phyloP scores from a whole-genome alignment of 1,139 yeast genomes.

The Trichomonascaceae sp. region DNA sequence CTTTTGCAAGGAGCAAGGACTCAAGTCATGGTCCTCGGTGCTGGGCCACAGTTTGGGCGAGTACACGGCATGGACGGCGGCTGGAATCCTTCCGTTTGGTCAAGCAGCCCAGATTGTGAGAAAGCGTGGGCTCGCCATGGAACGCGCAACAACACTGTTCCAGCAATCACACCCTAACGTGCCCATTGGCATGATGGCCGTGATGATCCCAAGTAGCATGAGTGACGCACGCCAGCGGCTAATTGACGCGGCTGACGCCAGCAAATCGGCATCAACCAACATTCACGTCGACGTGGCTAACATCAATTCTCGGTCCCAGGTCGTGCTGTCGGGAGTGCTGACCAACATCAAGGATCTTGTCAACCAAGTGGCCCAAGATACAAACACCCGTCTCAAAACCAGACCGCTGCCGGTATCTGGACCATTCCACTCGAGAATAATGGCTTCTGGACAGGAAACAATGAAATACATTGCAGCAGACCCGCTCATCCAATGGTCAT shows the following conservation, averaged over 20 bases:
- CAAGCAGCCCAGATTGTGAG: constrained; percentile 38
- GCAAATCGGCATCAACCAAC: neutral
- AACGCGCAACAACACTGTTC: constrained; percentile 16
- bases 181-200: constrained; percentile 5
- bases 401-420: constrained; percentile 34
- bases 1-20: too few relatives aligned
- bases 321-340: constrained; percentile 34
- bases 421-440: constrained; percentile 38
- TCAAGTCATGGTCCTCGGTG: too few relatives aligned
- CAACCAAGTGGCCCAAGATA: constrained; percentile 3
- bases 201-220: constrained; percentile 3
- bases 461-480: constrained; percentile 12
- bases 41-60: constrained; percentile 58
- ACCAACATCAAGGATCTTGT: constrained; percentile 15
- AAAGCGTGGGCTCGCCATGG: constrained; percentile 41
- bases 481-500: constrained; percentile 9
- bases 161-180: neutral
- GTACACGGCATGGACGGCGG: constrained; percentile 38
- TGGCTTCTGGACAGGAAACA: constrained; percentile 28
- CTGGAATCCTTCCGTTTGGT: constrained; percentile 31
- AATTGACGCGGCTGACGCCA: neutral
- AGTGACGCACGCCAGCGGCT: neutral
- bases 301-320: constrained; percentile 31
- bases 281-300: constrained; percentile 23
- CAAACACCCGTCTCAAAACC: constrained; percentile 7